Percentiles rank a stretch among this genome's conserved stretches.
Conservation (phyloP, 768 basidiomycete genomes). For the Gyrodon lividus region DNA sequence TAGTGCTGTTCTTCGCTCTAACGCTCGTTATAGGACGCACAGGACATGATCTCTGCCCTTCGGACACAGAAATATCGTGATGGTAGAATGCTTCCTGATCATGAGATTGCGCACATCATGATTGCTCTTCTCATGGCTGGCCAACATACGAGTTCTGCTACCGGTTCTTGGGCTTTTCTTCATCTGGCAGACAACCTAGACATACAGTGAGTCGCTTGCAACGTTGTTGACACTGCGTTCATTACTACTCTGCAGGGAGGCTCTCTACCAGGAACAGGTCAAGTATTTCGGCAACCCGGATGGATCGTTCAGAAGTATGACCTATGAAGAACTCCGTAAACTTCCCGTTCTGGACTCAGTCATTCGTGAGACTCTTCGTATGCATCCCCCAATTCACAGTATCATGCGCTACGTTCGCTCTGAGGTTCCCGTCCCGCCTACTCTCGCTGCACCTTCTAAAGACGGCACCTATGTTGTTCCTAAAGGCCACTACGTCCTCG, state of each 20-base stretch:
- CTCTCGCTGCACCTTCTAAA: slow-evolving; percentile 75
- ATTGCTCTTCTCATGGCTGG: slow-evolving; percentile 99
- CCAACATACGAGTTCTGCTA: slow-evolving; percentile 95
- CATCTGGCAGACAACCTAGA: slow-evolving; percentile 78
- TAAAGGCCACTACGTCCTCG: slow-evolving; percentile 85
- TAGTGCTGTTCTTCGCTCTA: neutral
- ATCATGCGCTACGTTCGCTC: slow-evolving; percentile 91
- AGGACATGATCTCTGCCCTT: slow-evolving; percentile 92
- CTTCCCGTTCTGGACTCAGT: slow-evolving; percentile 84
- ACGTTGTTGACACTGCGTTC: neutral
- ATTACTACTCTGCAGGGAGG: slow-evolving; percentile 50
- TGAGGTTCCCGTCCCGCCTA: slow-evolving; percentile 77
- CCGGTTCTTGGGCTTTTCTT: slow-evolving; percentile 86
- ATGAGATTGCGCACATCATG: slow-evolving; percentile 97
- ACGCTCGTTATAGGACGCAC: slow-evolving; percentile 51
- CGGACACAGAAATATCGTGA: slow-evolving; percentile 80
- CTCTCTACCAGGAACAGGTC: slow-evolving; percentile 88
- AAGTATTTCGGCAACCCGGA: slow-evolving; percentile 75
- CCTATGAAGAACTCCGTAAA: slow-evolving; percentile 81
- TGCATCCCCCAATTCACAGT: slow-evolving; percentile 95
- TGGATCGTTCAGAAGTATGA: slow-evolving; percentile 75
- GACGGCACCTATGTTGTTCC: slow-evolving; percentile 81
- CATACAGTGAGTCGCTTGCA: slow-evolving; percentile 56
- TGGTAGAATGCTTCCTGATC: slow-evolving; percentile 75
- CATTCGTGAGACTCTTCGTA: slow-evolving; percentile 90